Percentiles rank a stretch among this genome's conserved stretches.
These are phyloP conservation scores for Vanilla planifolia DNA, from an alignment of 106 monocot species.

Conservation along the genomic window DNA sequence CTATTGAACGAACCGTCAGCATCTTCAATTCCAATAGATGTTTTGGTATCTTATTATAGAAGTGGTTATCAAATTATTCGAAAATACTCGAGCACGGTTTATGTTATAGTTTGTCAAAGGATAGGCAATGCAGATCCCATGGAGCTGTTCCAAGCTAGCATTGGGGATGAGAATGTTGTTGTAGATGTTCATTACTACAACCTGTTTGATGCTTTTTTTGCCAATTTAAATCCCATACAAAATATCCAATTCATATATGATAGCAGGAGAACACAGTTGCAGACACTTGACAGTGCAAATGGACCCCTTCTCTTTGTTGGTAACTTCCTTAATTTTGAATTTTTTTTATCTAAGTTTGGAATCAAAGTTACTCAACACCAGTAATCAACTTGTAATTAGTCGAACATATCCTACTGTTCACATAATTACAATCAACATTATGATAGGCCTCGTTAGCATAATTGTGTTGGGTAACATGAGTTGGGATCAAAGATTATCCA, in stretches of 20 bases:
- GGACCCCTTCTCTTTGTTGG: slow-evolving; percentile 70
- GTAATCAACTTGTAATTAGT: too few relatives aligned
- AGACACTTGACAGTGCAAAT: slow-evolving; percentile 42
- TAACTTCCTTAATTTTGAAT: slow-evolving; percentile 14
- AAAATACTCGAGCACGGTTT: slow-evolving; percentile 53
- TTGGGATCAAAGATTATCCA: too few relatives aligned
- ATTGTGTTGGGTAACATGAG: too few relatives aligned
- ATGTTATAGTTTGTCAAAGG: slow-evolving; percentile 80
- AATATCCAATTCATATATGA: slow-evolving; percentile 70
- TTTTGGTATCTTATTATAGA: slow-evolving; percentile 63
- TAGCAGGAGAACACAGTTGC: slow-evolving; percentile 49
- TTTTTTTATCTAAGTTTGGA: neutral
- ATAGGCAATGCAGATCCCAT: slow-evolving; percentile 86
- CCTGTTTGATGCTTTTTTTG: slow-evolving; percentile 69
- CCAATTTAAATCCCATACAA: slow-evolving; percentile 26
- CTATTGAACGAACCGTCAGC: slow-evolving; percentile 84
- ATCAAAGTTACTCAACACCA: neutral
- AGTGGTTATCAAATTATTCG: slow-evolving; percentile 73
- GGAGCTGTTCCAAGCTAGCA: slow-evolving; percentile 67
- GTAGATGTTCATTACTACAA: slow-evolving; percentile 84
- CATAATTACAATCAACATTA: too few relatives aligned
- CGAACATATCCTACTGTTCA: too few relatives aligned
- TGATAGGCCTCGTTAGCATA: too few relatives aligned
- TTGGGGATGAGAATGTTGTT: slow-evolving; percentile 59
- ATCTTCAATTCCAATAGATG: slow-evolving; percentile 52